Evolutionary conservation across 768 basidiomycete species (phyloP), one percentile per base, ranked within the genome.

Genomic region (Xerocomellus chrysenteron): DNA sequence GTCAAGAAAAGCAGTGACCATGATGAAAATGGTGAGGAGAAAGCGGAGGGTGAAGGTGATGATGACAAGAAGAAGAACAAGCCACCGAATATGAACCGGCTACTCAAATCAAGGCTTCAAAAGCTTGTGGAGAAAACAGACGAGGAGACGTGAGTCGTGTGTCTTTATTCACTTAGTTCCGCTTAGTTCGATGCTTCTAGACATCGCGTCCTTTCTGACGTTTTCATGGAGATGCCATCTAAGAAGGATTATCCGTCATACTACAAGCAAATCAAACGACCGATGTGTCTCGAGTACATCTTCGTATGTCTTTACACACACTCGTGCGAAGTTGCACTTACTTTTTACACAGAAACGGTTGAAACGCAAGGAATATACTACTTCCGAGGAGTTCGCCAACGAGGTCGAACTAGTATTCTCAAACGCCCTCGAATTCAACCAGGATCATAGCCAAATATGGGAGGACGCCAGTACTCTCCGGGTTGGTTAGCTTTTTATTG

Each of bases 361-460:
- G 60, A 87, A 91, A 66, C 83, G 83, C 54, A 90, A 92, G 68
- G 86, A 89, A 61, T 98, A 96, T 67, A 65, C 68, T 21, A 81
- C 78, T 2, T 74, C 82, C 6, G 76, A 80, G 5, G 86, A 88
- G 26, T 96, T 95, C 65, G 87, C 88, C 43, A 83, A 82, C 10
- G 95, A 98, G 56, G 88, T 95, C 14, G 92, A 94, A 64, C 80
- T 94, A 41, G 88, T 98, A 26, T 96, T 94, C 73, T 82, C 84
- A 8, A 98, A 98, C 68, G 95, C 94, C 11, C 78, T 92, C 69
- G 73, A 81, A 55, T 98, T 94, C 74, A 98, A 98, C 63, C 85
- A 83, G 65, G 94, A 96, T 30, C 85, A 88, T 65, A 91, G 88
- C 28, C 80, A 73, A 53, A 90, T 94, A 30, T 93, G 89, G 86